Evolutionary conservation across 768 basidiomycete genomes (phyloP).

Genomic region (Paxillus ammoniavirescens): DNA sequence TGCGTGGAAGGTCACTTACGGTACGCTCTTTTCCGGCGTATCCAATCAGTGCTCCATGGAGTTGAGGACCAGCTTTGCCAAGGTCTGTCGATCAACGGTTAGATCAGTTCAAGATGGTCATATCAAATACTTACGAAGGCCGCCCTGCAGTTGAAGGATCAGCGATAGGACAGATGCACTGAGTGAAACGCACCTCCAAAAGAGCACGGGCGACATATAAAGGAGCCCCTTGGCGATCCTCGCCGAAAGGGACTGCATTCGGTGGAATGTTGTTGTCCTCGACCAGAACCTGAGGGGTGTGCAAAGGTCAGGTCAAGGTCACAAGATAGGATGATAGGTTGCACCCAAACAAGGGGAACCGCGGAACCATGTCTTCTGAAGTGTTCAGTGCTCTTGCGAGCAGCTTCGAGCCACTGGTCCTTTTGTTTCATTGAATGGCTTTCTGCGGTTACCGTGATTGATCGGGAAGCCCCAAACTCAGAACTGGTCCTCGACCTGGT

Average conservation of each 20-base stretch:
- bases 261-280: constrained; percentile 33
- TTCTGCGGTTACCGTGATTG: constrained; percentile 12
- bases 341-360: constrained; percentile 33
- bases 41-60: constrained; percentile 30
- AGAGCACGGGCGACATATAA: constrained; percentile 32
- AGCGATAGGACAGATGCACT: background rate
- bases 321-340: background rate
- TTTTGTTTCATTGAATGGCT: constrained; percentile 18
- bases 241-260: constrained; percentile 33
- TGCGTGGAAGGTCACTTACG: constrained; percentile 14
- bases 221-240: constrained; percentile 28
- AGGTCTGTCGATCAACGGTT: constrained; percentile 23
- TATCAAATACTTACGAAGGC: constrained; percentile 23
- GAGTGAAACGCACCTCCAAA: constrained; percentile 13
- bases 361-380: constrained; percentile 28
- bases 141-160: constrained; percentile 12
- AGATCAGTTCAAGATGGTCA: background rate
- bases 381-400: constrained; percentile 28
- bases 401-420: constrained; percentile 28
- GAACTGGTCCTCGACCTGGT: constrained; percentile 16
- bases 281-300: constrained; percentile 21
- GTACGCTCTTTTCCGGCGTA: constrained; percentile 35
- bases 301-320: background rate
- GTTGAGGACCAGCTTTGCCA: constrained; percentile 33
- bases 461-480: constrained; percentile 12